Evolutionary conservation across 495 filamentous ascomycete species (phyloP).

Genomic region (Aspergillus baeticus): DNA sequence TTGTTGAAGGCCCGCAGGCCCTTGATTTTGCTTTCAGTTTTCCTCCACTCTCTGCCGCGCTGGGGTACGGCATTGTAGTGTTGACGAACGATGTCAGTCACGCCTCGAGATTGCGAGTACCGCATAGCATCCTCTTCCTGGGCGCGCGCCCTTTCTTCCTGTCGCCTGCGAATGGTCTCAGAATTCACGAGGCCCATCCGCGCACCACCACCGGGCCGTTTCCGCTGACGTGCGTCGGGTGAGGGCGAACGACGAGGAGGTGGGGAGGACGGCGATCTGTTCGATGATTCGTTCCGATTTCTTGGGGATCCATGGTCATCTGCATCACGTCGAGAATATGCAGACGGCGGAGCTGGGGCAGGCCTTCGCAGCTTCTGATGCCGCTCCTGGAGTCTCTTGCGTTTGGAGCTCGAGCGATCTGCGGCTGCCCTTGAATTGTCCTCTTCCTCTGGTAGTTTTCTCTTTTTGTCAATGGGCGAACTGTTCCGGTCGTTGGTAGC

Average conservation of each 20-base stretch:
- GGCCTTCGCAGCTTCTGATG: slow-evolving; percentile 41
- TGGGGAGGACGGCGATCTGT: slow-evolving; percentile 37
- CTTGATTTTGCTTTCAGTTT: slow-evolving; percentile 89
- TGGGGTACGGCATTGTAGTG: slow-evolving; percentile 94
- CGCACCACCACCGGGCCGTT: slow-evolving; percentile 80
- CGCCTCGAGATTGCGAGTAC: slow-evolving; percentile 49
- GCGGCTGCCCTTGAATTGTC: slow-evolving; percentile 15
- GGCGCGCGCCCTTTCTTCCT: slow-evolving; percentile 63
- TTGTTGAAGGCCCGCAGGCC: slow-evolving; percentile 95
- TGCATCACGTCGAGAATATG: slow-evolving; percentile 43
- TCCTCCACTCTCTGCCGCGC: slow-evolving; percentile 90
- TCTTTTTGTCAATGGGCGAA: slow-evolving; percentile 25
- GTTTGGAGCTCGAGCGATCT: slow-evolving; percentile 34
- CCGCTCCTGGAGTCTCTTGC: slow-evolving; percentile 45
- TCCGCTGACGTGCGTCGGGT: slow-evolving; percentile 63
- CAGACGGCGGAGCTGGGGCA: slow-evolving; percentile 37
- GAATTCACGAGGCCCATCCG: slow-evolving; percentile 71
- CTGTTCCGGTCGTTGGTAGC: slow-evolving; percentile 17
- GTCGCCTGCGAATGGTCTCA: slow-evolving; percentile 65
- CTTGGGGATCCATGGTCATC: slow-evolving; percentile 16
- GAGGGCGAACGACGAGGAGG: slow-evolving; percentile 38
- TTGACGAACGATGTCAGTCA: slow-evolving; percentile 81
- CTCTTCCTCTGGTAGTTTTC: slow-evolving; percentile 27
- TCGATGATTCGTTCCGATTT: slow-evolving; percentile 22
- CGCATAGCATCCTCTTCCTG: slow-evolving; percentile 52